Base-by-base conservation (phyloP, 192 early-diverging fungal species). In the Umbelopsis ramanniana region DNA sequence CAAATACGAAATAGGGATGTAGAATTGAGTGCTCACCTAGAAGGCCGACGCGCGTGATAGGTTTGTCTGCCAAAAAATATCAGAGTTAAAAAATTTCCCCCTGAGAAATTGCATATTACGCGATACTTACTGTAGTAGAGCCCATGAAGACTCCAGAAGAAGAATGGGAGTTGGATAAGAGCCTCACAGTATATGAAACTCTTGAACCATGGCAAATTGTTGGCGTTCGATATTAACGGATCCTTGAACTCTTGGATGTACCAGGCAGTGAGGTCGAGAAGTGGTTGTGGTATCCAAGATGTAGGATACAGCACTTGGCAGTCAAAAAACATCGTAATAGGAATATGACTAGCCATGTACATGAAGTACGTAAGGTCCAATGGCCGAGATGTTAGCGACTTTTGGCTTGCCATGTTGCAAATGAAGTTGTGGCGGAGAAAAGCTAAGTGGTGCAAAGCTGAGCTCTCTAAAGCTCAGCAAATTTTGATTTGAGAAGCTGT, bases 281-380 rank as follows among this genome's bases (percentile, higher is more conserved):
- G 46, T 3, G 76, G 67, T 50, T 72, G 26, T 35, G 83, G 81
- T 47, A 82, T 67, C 26, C 29, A 40, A 54, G 54, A 46, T n/a
- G 72, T 19, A 15, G 86, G 84, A 43, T 90, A 81, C 54, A 92
- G 68, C 3, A 83, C 82, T 47, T 87, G 77, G 21, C 79, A 26
- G 71, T 94, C 92, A 66, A 91, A 74, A 35, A 84, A 52, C 0
- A 91, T 38, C 6, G 92, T 89, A 17, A 87, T 82, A 4, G 90
- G 91, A 79, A 94, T 94, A 67, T 94, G 93, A 17, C 84, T 79
- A 2, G 72, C 76, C 83, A 93, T 92, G 82, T 90, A 94, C 3
- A 78, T 68, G 33, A 92, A 79, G 76, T 83, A 92, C 46, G 89
- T 69, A 15, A 85, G 53, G 66, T 94, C 92, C 35, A 91, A 77